Evolutionary conservation across 2,329 filamentous ascomycete species (phyloP), one percentile per base, ranked within the genome.

Genomic region (Phyllosticta paracitricarpa): DNA sequence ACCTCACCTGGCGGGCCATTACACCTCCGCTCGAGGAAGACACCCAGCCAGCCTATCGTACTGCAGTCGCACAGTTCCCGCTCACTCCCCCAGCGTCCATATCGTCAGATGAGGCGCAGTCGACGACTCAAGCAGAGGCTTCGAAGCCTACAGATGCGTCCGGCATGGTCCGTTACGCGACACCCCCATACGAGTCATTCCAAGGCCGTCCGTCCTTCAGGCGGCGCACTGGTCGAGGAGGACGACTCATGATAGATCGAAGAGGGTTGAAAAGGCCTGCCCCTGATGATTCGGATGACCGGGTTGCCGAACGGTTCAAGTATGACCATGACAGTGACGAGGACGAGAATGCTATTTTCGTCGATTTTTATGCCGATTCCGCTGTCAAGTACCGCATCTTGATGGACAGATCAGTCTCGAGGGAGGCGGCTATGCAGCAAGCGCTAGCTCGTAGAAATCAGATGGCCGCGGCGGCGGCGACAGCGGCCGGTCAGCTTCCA

Each of bases 211-310:
- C 88, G 60, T 86, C 87, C 17, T 97, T 89, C 79, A 86, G 93
- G 66, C 85, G 91, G 65, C 87, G 94, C 63, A 85, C 91, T 61
- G 93, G 93, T 59, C 88, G 93, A 67, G 82, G 92, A 64, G 91
- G 91, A 65, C 86, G 93, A 51, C 74, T 96, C 66, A 91, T 91
- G 83, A 90, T 97, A 66, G 94, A 97, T 75, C 87, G 91, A 67
- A 86, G 89, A 67, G 86, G 87, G 61, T 78, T 91, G 70, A 81
- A 78, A 64, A 73, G 82, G 53, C 81, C 76, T 78, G 65, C 75
- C 72, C 73, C 73, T 69, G 75, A 81, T 54, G 75, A 54, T 12
- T 57, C 58, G 28, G 72, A 74, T 57, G 70, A 73, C 51, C 71
- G 72, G 54, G 63, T 70, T 22, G 70, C 70, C 26, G 72, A 75